A percentile compares a stretch with the other conserved stretches of the same genome.
These are phyloP conservation scores for Psilocybe cubensis DNA, from an alignment of 768 basidiomycete species.

Conservation along the genomic window DNA sequence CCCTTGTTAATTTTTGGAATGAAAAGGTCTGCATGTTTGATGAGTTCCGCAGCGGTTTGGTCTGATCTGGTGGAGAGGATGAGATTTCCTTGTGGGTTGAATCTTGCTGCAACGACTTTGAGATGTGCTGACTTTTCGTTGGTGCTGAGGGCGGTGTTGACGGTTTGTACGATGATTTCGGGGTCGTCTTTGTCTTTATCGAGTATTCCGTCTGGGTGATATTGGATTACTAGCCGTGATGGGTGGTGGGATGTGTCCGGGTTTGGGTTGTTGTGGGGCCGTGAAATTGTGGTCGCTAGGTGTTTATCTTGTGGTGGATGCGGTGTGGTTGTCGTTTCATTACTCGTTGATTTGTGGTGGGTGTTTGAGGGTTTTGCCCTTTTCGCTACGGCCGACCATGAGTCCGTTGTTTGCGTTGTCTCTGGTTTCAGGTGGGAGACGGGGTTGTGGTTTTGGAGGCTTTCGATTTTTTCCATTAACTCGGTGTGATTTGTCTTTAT, in stretches of 20 bases:
- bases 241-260: conserved; percentile 14
- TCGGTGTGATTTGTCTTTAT: neutral
- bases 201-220: conserved; percentile 5
- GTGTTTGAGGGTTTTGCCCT: neutral
- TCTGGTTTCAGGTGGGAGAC: neutral
- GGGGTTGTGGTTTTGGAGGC: neutral
- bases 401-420: neutral
- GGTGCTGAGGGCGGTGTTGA: conserved; percentile 13
- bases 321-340: neutral
- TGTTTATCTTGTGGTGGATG: neutral
- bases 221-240: conserved; percentile 11
- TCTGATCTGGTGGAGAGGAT: conserved; percentile 19
- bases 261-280: neutral
- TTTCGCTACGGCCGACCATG: neutral
- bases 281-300: no score
- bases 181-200: conserved; percentile 7
- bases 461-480: neutral
- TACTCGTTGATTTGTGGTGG: neutral
- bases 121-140: conserved; percentile 11
- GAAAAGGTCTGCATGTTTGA: conserved; percentile 8
- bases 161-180: neutral
- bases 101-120: conserved; percentile 16
- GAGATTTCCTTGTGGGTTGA: conserved; percentile 19
- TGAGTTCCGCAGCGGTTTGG: conserved; percentile 19
- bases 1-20: conserved; percentile 9